Conservation (phyloP, 225 moss, liverwort and hornwort genomes). For the Takakia lepidozioides region DNA sequence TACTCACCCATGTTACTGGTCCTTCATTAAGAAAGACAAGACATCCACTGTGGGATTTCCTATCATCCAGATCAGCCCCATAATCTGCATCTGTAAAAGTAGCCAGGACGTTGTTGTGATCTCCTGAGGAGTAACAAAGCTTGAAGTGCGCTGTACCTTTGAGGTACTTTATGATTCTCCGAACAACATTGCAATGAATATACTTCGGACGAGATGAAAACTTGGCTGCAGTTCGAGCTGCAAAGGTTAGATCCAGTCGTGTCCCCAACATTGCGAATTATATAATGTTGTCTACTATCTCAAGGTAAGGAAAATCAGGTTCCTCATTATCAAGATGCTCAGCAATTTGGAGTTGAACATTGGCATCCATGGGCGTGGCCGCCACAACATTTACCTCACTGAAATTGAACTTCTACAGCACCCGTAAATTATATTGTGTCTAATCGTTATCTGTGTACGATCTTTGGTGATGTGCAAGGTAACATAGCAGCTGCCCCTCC, state of each 20-base stretch:
- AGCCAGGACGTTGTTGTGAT: not conserved
- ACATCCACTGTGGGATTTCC: not conserved
- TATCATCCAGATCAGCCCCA: not conserved
- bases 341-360: not conserved
- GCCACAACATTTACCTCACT: not conserved
- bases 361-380: not conserved
- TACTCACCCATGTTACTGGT: not conserved
- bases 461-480: not conserved
- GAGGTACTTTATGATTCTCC: not conserved
- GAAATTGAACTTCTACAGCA: not conserved
- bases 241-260: not conserved
- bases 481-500: not conserved
- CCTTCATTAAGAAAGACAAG: not conserved
- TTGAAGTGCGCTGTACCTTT: not conserved
- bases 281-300: not conserved
- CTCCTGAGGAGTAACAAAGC: not conserved
- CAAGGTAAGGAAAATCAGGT: not conserved
- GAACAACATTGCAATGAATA: constrained; percentile 1
- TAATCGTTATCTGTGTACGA: not conserved
- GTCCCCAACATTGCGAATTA: not conserved
- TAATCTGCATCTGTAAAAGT: not conserved
- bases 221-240: not conserved
- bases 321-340: not conserved
- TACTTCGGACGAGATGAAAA: not conserved
- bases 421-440: not conserved